Evolutionary conservation across 1,139 yeast species (phyloP), one percentile per base, ranked within the genome.

Genomic region (Pichia sp.): DNA sequence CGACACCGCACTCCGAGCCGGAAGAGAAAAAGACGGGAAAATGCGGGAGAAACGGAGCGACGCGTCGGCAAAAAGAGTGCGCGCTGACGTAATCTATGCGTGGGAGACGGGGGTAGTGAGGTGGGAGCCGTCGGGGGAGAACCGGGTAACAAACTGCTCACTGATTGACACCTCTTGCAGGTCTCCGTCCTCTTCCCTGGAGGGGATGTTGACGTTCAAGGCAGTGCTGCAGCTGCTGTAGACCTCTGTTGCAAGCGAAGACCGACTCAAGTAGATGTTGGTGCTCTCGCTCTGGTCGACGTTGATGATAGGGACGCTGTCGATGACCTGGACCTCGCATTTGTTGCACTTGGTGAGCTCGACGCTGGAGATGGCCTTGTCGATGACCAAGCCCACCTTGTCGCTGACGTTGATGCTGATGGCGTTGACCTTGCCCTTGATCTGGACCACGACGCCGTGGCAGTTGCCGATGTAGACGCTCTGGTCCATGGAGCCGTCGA

Each of bases 401-500:
- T 75, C 75, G 66, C 95, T 84, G 56, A 85, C 85, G 59, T 88
- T 85, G 57, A 93, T 67, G 1, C 97, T 82, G 54, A 95, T 81
- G 0, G 97, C 95, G 65, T 90, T 92, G 56, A 90, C 90, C 70
- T 93, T 93, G 59, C 99, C 99, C 70, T 83, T 85, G 67, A 95
- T 76, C 69, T 88, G 95, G 56, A 95, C 73, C 11, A 96, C 85
- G 49, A 82, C 75, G 57, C 85, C 85, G 44, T 69, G 67, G 73
- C 96, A 89, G 64, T 86, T 84, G 55, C 95, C 96, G 62, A 95
- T 85, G 68, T 87, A 90, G 15, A 95, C 84, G 36, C 96, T 87
- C 68, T 95, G 98, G 62, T 85, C 85, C 80, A 85, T 85, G 63
- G 85, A 89, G 36, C 87, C 95, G 34, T 88, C 90, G 57, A 93